phyloP scores from a whole-genome alignment of 164 flowering plant species.

The Vitis rotundifolia region DNA sequence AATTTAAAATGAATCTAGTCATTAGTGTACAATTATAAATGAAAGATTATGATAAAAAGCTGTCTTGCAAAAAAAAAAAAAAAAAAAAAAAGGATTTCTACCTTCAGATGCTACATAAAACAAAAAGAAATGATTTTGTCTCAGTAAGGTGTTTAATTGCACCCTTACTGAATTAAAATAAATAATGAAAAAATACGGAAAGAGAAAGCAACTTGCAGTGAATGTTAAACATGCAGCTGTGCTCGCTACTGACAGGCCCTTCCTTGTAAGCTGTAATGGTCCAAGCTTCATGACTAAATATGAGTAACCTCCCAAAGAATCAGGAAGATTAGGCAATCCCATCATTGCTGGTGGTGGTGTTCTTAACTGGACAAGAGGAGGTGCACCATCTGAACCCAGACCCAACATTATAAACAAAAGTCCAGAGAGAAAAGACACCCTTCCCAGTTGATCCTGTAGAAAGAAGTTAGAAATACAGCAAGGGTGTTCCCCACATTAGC shows the following conservation, averaged over 20 bases:
- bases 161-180: too few species aligned
- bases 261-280: conserved; percentile 82
- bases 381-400: conserved; percentile 79
- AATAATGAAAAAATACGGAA: background rate
- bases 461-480: conserved; percentile 21
- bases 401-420: conserved; percentile 79
- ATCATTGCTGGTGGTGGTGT: conserved; percentile 72
- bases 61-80: too few species aligned
- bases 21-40: too few species aligned
- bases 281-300: conserved; percentile 79
- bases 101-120: too few species aligned
- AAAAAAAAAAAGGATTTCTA: too few species aligned
- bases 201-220: conserved; percentile 48
- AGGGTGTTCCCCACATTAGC: conserved; percentile 30
- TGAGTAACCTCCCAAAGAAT: conserved; percentile 71
- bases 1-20: too few species aligned
- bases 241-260: conserved; percentile 88
- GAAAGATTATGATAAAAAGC: too few species aligned
- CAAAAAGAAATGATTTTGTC: too few species aligned
- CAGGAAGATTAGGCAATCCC: conserved; percentile 66
- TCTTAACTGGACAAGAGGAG: conserved; percentile 70
- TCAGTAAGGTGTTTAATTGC: too few species aligned
- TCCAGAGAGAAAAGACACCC: conserved; percentile 79
- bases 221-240: conserved; percentile 89
- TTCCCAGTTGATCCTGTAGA: conserved; percentile 91